Percentiles rank a stretch among this genome's conserved stretches.
These are phyloP conservation scores for Penicillium bialowiezense DNA, from an alignment of 495 filamentous ascomycete species.

Conservation along the genomic window DNA sequence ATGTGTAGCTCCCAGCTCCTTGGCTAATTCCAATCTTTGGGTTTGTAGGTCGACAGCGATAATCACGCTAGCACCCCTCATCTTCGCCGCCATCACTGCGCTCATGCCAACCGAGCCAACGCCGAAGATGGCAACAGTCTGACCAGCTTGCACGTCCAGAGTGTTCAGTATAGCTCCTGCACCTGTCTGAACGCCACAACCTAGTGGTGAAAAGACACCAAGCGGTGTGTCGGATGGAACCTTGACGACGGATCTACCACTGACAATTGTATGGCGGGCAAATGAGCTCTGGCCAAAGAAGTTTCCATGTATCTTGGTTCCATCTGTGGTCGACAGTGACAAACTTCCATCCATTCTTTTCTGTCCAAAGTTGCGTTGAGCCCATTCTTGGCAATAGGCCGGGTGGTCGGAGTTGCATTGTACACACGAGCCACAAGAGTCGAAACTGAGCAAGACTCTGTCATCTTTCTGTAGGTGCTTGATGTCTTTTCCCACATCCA, in stretches of 20 bases:
- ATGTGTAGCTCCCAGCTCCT: constrained; percentile 38
- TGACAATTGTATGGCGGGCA: neutral
- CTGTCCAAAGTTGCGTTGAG: neutral
- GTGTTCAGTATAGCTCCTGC: constrained; percentile 35
- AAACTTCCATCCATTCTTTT: neutral
- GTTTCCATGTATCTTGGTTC: neutral
- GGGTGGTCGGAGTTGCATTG: neutral
- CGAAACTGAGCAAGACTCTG: neutral
- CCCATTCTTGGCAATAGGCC: neutral
- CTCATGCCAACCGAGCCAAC: constrained; percentile 38
- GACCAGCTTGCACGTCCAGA: constrained; percentile 14
- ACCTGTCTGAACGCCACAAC: constrained; percentile 45
- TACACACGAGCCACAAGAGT: neutral
- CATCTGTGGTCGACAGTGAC: neutral
- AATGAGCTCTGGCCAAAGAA: neutral
- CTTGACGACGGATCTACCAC: constrained; percentile 37
- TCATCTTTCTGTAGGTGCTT: neutral
- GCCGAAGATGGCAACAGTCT: constrained; percentile 30
- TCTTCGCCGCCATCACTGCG: constrained; percentile 29
- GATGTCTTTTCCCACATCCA: neutral
- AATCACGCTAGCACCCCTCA: constrained; percentile 21
- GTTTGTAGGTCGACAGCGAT: constrained; percentile 37
- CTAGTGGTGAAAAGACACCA: constrained; percentile 33
- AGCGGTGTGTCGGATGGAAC: constrained; percentile 20
- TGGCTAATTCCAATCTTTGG: constrained; percentile 33